Evolutionary conservation across 805 yeast genomes (phyloP).

Genomic region (Sungouiozyma ichnusensis): DNA sequence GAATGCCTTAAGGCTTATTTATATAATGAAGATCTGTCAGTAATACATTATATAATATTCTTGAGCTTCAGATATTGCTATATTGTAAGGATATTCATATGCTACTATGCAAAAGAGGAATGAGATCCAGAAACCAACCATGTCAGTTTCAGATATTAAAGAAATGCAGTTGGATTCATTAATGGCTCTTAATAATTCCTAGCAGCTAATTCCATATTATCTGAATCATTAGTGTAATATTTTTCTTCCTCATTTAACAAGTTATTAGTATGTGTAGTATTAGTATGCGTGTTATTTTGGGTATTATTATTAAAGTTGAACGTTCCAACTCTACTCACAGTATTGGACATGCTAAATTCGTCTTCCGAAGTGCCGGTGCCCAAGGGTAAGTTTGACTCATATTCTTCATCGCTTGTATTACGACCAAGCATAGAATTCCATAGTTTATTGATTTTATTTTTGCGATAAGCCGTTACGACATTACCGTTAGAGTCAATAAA

Average conservation of each 20-base stretch:
- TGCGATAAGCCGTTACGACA: slow-evolving; percentile 20
- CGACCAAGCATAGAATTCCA: slow-evolving; percentile 18
- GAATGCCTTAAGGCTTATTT: too few species aligned
- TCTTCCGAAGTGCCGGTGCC: slow-evolving; percentile 11
- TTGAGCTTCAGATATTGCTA: neutral
- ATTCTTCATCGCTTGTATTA: slow-evolving; percentile 14
- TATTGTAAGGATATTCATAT: neutral
- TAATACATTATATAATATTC: neutral
- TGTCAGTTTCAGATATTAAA: neutral
- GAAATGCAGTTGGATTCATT: too few species aligned
- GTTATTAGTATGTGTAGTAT: neutral
- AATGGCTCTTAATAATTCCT: neutral
- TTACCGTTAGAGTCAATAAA: slow-evolving; percentile 26
- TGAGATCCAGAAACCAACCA: too few species aligned
- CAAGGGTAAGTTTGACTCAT: slow-evolving; percentile 19
- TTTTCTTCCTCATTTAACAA: neutral
- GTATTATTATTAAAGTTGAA: neutral
- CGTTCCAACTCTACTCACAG: neutral
- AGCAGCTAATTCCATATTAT: neutral
- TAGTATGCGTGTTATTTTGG: neutral
- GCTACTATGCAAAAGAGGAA: neutral
- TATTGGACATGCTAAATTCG: slow-evolving; percentile 1
- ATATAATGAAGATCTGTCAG: too few species aligned
- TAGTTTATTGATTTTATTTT: slow-evolving; percentile 14
- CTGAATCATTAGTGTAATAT: neutral